Conservation (phyloP, 352 stramenopile species). For the Pythium periplocum region DNA sequence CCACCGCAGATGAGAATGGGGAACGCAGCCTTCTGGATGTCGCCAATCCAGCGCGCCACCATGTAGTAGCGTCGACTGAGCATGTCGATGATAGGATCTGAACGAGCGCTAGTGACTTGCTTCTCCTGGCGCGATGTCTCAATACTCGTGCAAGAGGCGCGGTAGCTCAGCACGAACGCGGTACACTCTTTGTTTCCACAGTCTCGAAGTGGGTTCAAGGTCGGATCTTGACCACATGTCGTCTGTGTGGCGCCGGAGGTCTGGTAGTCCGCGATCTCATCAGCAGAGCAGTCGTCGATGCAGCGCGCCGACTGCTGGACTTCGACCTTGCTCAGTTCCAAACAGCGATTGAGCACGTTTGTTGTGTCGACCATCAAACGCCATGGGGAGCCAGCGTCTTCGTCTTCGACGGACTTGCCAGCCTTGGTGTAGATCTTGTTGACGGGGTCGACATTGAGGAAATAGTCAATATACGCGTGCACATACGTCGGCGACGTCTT, state of each 20-base stretch:
- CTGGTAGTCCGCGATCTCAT: constrained; percentile 32
- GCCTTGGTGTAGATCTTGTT: constrained; percentile 22
- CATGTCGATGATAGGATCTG: constrained; percentile 49
- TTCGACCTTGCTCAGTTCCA: constrained; percentile 56
- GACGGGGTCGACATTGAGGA: constrained; percentile 24
- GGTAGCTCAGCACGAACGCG: constrained; percentile 28
- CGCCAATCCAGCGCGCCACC: constrained; percentile 67
- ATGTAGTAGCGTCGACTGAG: constrained; percentile 66
- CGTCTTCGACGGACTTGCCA: constrained; percentile 37
- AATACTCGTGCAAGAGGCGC: constrained; percentile 47
- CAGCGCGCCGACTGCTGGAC: constrained; percentile 41
- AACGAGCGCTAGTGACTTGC: constrained; percentile 30
- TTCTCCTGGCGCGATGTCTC: constrained; percentile 38
- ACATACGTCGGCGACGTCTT: constrained; percentile 34
- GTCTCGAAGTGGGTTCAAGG: constrained; percentile 43
- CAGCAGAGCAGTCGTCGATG: constrained; percentile 50
- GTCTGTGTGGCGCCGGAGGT: constrained; percentile 16
- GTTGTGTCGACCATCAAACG: constrained; percentile 56
- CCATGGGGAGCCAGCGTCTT: constrained; percentile 52
- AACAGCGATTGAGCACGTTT: constrained; percentile 59
- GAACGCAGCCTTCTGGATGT: constrained; percentile 72
- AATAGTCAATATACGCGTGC: constrained; percentile 61
- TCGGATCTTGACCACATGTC: constrained; percentile 35
- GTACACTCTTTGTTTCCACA: constrained; percentile 47
- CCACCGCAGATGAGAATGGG: constrained; percentile 75